These are phyloP conservation scores for Volvariella volvacea DNA, from an alignment of 1,284 basidiomycete species.

Conservation along the genomic window DNA sequence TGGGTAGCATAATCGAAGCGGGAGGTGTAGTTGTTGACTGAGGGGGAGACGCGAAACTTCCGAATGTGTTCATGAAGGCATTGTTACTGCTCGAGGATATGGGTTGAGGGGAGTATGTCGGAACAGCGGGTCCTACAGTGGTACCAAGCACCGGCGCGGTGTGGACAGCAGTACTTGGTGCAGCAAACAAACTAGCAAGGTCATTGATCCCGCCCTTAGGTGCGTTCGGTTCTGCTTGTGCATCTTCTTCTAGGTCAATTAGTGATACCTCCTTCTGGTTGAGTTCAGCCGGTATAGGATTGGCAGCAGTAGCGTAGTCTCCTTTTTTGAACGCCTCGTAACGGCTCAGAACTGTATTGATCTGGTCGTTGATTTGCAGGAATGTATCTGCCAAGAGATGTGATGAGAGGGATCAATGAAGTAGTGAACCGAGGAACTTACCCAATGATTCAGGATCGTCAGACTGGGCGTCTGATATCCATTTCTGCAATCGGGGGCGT, in stretches of 20 bases:
- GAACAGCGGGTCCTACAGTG: constrained; percentile 9
- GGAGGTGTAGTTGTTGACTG: constrained; percentile 24
- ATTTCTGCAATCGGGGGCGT: constrained; percentile 93
- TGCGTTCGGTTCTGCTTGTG: constrained; percentile 16
- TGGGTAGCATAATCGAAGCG: constrained; percentile 45
- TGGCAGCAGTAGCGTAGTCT: constrained; percentile 64
- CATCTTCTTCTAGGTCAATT: constrained; percentile 67
- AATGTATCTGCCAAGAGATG: constrained; percentile 67
- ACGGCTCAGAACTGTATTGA: constrained; percentile 86
- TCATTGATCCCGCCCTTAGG: constrained; percentile 37
- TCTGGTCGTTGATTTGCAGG: constrained; percentile 95
- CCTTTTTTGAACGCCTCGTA: constrained; percentile 92
- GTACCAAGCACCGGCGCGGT: constrained; percentile 7
- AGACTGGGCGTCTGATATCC: constrained; percentile 90
- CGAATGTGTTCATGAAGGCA: neutral
- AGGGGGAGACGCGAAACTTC: constrained; percentile 3
- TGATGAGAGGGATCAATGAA: neutral
- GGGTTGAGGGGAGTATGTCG: constrained; percentile 11
- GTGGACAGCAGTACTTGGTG: constrained; percentile 17
- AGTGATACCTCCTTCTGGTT: constrained; percentile 41
- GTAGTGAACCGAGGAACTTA: constrained; percentile 25
- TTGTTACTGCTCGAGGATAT: constrained; percentile 12
- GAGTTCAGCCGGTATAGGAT: constrained; percentile 59
- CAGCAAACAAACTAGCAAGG: constrained; percentile 48
- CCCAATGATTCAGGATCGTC: constrained; percentile 84